These are phyloP conservation scores for Hydnum rufescens DNA, from an alignment of 768 basidiomycete species.

Conservation along the genomic window DNA sequence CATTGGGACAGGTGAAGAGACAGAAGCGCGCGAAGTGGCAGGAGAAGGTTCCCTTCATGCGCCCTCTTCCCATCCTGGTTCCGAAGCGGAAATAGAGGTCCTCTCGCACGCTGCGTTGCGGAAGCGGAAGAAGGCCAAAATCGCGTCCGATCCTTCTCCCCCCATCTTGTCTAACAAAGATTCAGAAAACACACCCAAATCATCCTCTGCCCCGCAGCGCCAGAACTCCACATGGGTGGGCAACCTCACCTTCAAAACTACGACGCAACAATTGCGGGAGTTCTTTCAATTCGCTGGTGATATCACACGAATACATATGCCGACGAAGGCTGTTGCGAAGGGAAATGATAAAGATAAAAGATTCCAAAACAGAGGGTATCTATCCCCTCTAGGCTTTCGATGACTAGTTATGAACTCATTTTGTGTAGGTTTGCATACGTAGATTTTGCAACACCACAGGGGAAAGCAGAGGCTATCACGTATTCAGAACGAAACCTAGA, in stretches of 20 bases:
- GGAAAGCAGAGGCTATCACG: conserved; percentile 52
- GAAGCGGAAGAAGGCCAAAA: conserved; percentile 11
- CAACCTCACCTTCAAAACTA: conserved; percentile 82
- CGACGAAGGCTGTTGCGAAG: conserved; percentile 36
- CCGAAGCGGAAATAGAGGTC: conserved; percentile 19
- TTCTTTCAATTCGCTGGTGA: conserved; percentile 54
- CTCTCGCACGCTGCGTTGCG: conserved; percentile 62
- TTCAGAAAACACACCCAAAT: conserved; percentile 18
- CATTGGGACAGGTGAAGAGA: too few relatives aligned
- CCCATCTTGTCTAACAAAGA: conserved; percentile 9
- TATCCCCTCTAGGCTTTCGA: conserved; percentile 6
- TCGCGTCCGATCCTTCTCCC: background rate
- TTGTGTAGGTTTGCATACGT: conserved; percentile 76
- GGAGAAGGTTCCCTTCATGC: too few relatives aligned
- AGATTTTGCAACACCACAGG: conserved; percentile 67
- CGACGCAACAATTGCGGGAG: conserved; percentile 39
- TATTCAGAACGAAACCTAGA: conserved; percentile 66
- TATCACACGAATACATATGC: conserved; percentile 71
- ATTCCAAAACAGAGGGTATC: conserved; percentile 64
- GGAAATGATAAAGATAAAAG: conserved; percentile 21
- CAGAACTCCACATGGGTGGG: conserved; percentile 92
- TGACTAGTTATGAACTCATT: conserved; percentile 4
- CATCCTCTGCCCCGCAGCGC: conserved; percentile 24
- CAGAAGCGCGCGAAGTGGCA: too few relatives aligned
- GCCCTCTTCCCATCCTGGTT: too few relatives aligned